A percentile compares a stretch with the other conserved stretches of the same genome.
These are phyloP conservation scores for Trametes elegans DNA, from an alignment of 768 basidiomycete genomes.

Conservation along the genomic window DNA sequence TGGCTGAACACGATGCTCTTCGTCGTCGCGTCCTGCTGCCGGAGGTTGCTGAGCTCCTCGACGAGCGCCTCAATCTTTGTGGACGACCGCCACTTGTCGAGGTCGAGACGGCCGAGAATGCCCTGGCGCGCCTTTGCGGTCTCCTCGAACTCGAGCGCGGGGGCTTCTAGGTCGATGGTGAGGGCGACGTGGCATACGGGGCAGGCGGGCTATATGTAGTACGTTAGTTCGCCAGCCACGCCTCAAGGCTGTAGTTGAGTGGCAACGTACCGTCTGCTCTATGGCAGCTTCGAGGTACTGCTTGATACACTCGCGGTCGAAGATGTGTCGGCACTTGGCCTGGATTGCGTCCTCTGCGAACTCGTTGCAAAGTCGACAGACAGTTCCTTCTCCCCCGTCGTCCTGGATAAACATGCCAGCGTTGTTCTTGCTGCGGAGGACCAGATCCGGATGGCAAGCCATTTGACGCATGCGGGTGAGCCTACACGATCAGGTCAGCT, in stretches of 20 bases:
- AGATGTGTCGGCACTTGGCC: conserved; percentile 90
- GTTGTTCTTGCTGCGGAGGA: conserved; percentile 83
- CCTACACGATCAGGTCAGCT: conserved; percentile 33
- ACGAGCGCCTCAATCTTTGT: conserved; percentile 96
- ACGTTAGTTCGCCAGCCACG: no score
- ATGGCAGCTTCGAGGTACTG: conserved; percentile 82
- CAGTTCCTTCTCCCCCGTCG: conserved; percentile 68
- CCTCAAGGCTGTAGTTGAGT: not conserved
- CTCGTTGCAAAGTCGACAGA: conserved; percentile 96
- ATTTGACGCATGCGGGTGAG: conserved; percentile 96
- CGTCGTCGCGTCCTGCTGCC: conserved; percentile 82
- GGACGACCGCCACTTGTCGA: conserved; percentile 92
- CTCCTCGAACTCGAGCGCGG: conserved; percentile 82
- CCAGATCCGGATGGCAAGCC: conserved; percentile 94
- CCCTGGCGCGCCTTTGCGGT: conserved; percentile 67
- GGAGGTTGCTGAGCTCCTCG: conserved; percentile 87
- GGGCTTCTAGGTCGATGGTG: conserved; percentile 94
- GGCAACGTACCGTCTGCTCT: conserved; percentile 54
- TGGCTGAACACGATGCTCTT: conserved; percentile 98
- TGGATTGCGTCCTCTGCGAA: conserved; percentile 96
- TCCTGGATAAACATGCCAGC: conserved; percentile 57
- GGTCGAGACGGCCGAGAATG: conserved; percentile 86
- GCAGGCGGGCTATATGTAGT: conserved; percentile 75
- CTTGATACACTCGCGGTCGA: conserved; percentile 93
- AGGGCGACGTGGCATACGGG: conserved; percentile 92